phyloP scores from a whole-genome alignment of 176 grass and related monocot genomes.

The Saccharum officinarum region DNA sequence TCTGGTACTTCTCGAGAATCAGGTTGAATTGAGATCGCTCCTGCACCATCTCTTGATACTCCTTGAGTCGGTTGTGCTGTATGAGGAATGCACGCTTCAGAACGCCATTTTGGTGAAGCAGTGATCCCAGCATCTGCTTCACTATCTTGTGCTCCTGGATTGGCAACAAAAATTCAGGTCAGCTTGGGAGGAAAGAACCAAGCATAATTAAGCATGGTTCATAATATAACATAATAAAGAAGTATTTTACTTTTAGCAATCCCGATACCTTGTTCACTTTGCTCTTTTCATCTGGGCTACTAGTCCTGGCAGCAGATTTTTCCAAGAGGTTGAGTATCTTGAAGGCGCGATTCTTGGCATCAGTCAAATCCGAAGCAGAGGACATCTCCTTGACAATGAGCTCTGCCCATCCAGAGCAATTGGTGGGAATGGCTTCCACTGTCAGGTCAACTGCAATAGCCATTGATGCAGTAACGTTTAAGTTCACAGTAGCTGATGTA shows the following conservation, averaged over 20 bases:
- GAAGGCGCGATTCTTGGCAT: conserved; percentile 52
- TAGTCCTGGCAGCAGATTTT: conserved; percentile 17
- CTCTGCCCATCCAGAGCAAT: conserved; percentile 50
- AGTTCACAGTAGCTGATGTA: not conserved
- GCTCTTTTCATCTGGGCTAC: conserved; percentile 6
- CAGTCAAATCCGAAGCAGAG: conserved; percentile 43
- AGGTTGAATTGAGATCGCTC: conserved; percentile 40
- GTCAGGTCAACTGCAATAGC: not conserved
- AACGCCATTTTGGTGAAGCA: conserved; percentile 61
- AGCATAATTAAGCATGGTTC: not conserved
- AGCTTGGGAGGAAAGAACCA: not conserved
- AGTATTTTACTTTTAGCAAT: not conserved
- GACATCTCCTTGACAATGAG: conserved; percentile 60
- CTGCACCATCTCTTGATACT: conserved; percentile 47
- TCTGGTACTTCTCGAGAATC: conserved; percentile 26
- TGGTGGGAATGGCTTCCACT: not conserved
- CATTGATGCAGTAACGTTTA: not conserved
- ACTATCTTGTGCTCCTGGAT: conserved; percentile 53
- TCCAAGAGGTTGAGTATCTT: conserved; percentile 51
- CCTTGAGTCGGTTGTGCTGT: conserved; percentile 55
- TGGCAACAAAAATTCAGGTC: not conserved
- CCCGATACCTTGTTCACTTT: conserved; percentile 43
- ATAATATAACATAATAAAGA: not conserved
- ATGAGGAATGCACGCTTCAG: conserved; percentile 51
- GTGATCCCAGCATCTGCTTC: conserved; percentile 49